These are phyloP conservation scores for Colletotrichum sp. DNA, from an alignment of 2,329 filamentous ascomycete genomes.

Conservation along the genomic window DNA sequence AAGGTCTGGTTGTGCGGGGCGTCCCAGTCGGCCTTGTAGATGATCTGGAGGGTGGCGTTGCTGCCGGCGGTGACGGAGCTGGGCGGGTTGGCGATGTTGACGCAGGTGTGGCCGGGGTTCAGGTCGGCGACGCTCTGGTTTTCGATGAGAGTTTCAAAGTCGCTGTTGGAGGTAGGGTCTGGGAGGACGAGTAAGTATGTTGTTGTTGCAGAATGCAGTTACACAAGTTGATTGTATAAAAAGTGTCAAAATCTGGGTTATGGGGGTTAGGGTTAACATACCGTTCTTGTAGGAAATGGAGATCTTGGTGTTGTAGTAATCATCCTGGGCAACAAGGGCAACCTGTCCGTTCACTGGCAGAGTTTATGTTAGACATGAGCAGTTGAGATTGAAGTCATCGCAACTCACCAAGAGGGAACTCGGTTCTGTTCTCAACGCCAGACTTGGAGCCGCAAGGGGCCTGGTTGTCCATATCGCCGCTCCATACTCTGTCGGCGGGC, in stretches of 20 bases:
- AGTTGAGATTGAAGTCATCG: neutral
- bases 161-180: constrained; percentile 34
- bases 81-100: constrained; percentile 33
- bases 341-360: constrained; percentile 52
- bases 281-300: constrained; percentile 55
- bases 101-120: constrained; percentile 44
- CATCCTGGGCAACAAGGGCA: constrained; percentile 56
- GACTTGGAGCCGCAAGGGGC: constrained; percentile 56
- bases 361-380: neutral
- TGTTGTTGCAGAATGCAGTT: neutral
- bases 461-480: constrained; percentile 52
- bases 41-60: constrained; percentile 46
- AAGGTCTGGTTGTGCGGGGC: constrained; percentile 38
- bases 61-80: constrained; percentile 31
- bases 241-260: neutral
- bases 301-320: constrained; percentile 55
- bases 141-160: constrained; percentile 36
- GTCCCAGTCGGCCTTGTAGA: constrained; percentile 40
- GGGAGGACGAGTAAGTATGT: neutral
- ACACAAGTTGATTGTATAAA: neutral
- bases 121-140: constrained; percentile 31
- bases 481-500: constrained; percentile 58
- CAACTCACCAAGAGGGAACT: constrained; percentile 53
- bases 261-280: constrained; percentile 29
- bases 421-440: constrained; percentile 49